Percentiles rank a stretch among this genome's conserved stretches.
Conservation (phyloP, 2,329 filamentous ascomycete genomes). For the Elsinoe ampelina region DNA sequence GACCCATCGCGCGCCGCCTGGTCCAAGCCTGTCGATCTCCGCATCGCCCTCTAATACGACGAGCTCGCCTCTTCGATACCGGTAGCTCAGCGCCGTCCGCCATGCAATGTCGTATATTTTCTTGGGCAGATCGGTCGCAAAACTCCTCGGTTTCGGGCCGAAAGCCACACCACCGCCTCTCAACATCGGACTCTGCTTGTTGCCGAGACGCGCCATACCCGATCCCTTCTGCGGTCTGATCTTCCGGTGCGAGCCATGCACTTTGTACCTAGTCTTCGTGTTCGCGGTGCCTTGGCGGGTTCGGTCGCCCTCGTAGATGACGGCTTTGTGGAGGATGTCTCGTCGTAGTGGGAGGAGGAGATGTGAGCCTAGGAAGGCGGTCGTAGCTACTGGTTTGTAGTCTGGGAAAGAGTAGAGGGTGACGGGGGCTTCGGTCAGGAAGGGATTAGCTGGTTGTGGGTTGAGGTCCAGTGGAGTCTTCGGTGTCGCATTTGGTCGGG, state of each 20-base stretch:
- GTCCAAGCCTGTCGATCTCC: conserved; percentile 47
- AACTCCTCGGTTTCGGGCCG: conserved; percentile 88
- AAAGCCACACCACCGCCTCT: conserved; percentile 79
- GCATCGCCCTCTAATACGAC: conserved; percentile 72
- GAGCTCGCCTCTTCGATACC: conserved; percentile 78
- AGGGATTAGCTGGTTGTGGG: conserved; percentile 27
- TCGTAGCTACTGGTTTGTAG: conserved; percentile 71
- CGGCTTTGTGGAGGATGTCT: conserved; percentile 85
- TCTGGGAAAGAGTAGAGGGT: conserved; percentile 87
- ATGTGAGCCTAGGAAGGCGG: conserved; percentile 70
- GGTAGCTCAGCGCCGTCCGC: conserved; percentile 86
- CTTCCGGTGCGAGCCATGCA: conserved; percentile 76
- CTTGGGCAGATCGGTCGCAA: conserved; percentile 68
- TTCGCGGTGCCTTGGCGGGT: conserved; percentile 79
- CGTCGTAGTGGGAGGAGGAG: conserved; percentile 78
- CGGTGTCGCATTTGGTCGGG: not conserved
- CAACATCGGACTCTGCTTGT: conserved; percentile 71
- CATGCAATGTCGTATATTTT: conserved; percentile 96
- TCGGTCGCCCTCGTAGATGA: conserved; percentile 85
- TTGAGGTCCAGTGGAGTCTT: conserved; percentile 19
- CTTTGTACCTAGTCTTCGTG: conserved; percentile 71
- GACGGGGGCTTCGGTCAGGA: conserved; percentile 58
- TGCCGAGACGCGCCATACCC: conserved; percentile 69
- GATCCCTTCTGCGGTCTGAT: conserved; percentile 78
- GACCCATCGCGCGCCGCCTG: conserved; percentile 43